Base-by-base conservation (phyloP, 1,284 basidiomycete genomes). In the Trichosporon asahii region DNA sequence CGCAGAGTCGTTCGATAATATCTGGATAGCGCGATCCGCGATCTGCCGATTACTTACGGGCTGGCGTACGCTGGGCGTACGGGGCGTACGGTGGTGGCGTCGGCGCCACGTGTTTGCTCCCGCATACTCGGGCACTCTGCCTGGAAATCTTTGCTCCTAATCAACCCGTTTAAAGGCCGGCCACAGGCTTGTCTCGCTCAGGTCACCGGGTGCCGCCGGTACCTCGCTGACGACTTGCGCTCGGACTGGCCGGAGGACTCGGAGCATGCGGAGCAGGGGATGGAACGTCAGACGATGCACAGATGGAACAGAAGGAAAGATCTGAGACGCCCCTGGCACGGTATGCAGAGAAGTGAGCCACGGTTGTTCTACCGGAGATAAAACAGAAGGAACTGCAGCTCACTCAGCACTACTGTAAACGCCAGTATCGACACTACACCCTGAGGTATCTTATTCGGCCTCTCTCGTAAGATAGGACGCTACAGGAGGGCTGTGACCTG, bases 151-250 rank as follows among this genome's bases (percentile, higher is more conserved):
- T 53, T 8, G 31, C 15, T 53, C 49, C 49, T 53, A 53, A 53
- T 53, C 49, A 53, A 12, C 49, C 49, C 49, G 49, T 53, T 53
- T 53, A 53, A 53, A 53, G 49, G 49, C 49, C 49, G 49, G 49
- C 49, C 49, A 53, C 49, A 53, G 18, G 21, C 15, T 18, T 6
- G 31, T 21, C 3, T 7, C 49, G 49, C 49, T 53, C 49, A 53
- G 21, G 49, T 53, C 49, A 53, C 49, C 49, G 49, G 49, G 23
- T 53, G 23, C 49, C 23, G 49, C 49, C 49, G 49, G 49, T 53
- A 21, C 49, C 49, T 44, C n/a, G n/a, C n/a, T n/a, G n/a, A n/a
- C n/a, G n/a, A n/a, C n/a, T 11, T 44, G 40, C 40, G 35, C 40
- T 44, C 40, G 40, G 40, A n/a, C 40, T 44, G 40, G 40, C 18